Conservation (phyloP, 176 grass and related monocot genomes). For the Aegilops umbellulata region DNA sequence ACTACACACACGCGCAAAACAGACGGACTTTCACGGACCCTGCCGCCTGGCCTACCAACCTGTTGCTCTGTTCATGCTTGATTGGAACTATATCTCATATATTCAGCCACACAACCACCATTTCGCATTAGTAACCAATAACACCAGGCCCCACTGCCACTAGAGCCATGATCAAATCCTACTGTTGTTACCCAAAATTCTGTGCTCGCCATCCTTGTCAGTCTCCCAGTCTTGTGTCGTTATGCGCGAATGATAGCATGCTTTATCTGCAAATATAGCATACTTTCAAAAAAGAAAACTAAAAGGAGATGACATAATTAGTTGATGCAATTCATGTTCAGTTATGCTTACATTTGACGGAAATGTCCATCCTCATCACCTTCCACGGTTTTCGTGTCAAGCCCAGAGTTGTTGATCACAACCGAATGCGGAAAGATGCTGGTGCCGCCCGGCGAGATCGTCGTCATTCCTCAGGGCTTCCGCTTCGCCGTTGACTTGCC, state of each 20-base stretch:
- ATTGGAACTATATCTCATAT: not conserved
- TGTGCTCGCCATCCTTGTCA: not conserved
- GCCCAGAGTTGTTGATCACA: conserved; percentile 78
- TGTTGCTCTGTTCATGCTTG: not conserved
- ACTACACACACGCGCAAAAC: no score
- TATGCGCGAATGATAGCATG: not conserved
- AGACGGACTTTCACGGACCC: no score
- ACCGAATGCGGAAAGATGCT: conserved; percentile 82
- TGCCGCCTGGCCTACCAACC: no score
- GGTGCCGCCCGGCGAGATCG: conserved; percentile 78
- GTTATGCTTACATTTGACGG: not conserved
- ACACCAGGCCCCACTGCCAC: not conserved
- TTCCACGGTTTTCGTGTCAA: conserved; percentile 42
- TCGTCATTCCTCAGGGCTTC: conserved; percentile 91
- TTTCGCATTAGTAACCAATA: not conserved
- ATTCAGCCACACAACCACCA: not conserved
- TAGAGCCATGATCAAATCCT: not conserved
- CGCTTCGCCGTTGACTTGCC: conserved; percentile 73
- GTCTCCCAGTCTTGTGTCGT: not conserved
- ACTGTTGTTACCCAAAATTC: not conserved
- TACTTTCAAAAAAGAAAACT: no score
- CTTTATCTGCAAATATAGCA: no score
- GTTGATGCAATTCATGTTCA: not conserved
- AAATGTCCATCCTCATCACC: not conserved
- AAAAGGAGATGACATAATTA: not conserved